Evolutionary conservation across 352 stramenopile species (phyloP), one percentile per base, ranked within the genome.

Genomic region (Pythium utonaiense): DNA sequence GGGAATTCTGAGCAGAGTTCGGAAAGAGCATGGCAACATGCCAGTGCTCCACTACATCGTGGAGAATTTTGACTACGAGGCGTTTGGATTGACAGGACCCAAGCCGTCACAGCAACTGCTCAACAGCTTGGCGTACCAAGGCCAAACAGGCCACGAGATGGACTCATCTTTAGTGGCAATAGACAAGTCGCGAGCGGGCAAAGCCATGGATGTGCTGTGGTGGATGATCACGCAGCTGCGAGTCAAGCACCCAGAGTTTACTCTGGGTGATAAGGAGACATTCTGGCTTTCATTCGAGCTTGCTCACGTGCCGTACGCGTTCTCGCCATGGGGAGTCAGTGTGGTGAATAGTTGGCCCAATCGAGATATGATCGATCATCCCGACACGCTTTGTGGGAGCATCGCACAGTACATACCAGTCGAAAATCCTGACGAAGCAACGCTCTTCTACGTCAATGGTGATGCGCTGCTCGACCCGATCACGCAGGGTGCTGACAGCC

Each of bases 211-310:
- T 17, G 50, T 78, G n/a, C 56, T 81, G 53, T 78, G 73, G 57
- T 82, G 71, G 55, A 63, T 88, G 30, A 81, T 84, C 57, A 79
- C 70, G 0, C 50, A 86, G 41, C 58, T 73, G 36, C 76, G 79
- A 19, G 83, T 89, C 47, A 58, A 6, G 16, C 40, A 73, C 19
- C 66, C 74, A 56, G 51, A 74, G 53, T 88, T 83, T 45, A 88
- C 76, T 6, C 86, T 69, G 63, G 78, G 59, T 10, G 61, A 68
- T 47, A 63, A 68, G 27, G 80, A 93, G 41, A 50, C 72, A 0
- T 89, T 91, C 31, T 91, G 81, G 81, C 62, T 93, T 21, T 70
- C 81, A 40, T 90, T 69, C 48, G 77, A 86, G 55, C 71, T 93
- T 12, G 72, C 75, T 1, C 72, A 83, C 16, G 56, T 54, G 0